These are phyloP conservation scores for Aspergillus steynii DNA, from an alignment of 495 filamentous ascomycete species.

Conservation along the genomic window DNA sequence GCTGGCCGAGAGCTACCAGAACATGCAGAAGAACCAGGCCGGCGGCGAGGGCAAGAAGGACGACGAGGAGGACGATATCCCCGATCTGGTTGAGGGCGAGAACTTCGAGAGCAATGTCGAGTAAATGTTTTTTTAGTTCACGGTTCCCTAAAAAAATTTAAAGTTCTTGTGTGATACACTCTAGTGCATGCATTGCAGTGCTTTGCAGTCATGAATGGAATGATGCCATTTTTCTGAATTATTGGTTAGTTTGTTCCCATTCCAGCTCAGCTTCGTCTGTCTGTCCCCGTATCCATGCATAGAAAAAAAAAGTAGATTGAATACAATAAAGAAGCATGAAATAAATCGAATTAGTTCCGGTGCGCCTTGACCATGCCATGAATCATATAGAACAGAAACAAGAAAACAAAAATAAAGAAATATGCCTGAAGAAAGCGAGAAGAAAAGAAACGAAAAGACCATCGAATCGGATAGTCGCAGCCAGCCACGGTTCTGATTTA, in stretches of 20 bases:
- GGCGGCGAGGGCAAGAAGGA: conserved; percentile 69
- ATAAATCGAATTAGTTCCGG: not conserved
- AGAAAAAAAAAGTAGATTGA: not conserved
- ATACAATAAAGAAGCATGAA: not conserved
- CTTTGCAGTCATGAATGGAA: no score
- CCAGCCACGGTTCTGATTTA: no score
- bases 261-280: no score
- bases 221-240: no score
- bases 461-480: no score
- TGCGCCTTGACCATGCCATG: conserved; percentile 8
- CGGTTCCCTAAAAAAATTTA: conserved; percentile 9
- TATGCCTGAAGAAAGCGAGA: not conserved
- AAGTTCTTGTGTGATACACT: not conserved
- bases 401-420: not conserved
- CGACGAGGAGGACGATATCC: conserved; percentile 83
- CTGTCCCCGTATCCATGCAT: not conserved
- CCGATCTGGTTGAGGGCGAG: conserved; percentile 91
- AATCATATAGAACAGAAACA: conserved; percentile 20
- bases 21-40: conserved; percentile 92
- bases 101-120: conserved; percentile 97
- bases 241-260: no score
- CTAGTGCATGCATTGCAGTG: no score
- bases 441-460: not conserved
- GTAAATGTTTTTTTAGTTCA: conserved; percentile 48
- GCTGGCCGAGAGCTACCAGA: conserved; percentile 99